phyloP scores from a whole-genome alignment of 306 rosid species.

The Comarum palustre region DNA sequence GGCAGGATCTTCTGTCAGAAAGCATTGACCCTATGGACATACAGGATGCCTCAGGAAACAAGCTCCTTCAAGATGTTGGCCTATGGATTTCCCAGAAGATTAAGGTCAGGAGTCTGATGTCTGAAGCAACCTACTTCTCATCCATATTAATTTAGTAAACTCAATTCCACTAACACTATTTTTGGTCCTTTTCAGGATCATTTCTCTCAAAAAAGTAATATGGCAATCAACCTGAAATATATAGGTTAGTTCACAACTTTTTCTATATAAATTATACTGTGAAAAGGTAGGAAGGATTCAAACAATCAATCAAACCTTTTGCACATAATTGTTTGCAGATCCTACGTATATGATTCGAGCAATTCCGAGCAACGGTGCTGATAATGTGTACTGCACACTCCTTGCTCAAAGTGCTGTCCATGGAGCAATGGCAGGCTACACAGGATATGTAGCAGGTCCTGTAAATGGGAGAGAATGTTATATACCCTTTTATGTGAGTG shows the following conservation, averaged over 20 bases:
- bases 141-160: background rate
- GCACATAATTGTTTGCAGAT: constrained; percentile 46
- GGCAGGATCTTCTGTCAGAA: constrained; percentile 78
- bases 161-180: background rate
- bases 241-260: constrained; percentile 55
- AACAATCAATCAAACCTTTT: constrained; percentile 5
- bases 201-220: constrained; percentile 45
- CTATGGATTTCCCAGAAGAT: constrained; percentile 80
- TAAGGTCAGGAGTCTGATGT: constrained; percentile 43
- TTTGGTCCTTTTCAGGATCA: constrained; percentile 58
- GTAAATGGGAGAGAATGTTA: constrained; percentile 89
- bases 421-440: constrained; percentile 98
- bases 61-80: constrained; percentile 86
- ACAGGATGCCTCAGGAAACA: constrained; percentile 92
- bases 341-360: constrained; percentile 97
- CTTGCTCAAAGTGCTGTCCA: constrained; percentile 95
- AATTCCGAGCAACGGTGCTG: constrained; percentile 84
- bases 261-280: background rate
- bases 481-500: constrained; percentile 81
- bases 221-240: constrained; percentile 74
- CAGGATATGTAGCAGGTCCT: constrained; percentile 73
- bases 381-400: constrained; percentile 86
- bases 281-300: background rate
- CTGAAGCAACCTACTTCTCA: background rate
- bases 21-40: constrained; percentile 35